phyloP scores from a whole-genome alignment of 2,329 filamentous ascomycete species.

The Colletotrichum sansevieriae region DNA sequence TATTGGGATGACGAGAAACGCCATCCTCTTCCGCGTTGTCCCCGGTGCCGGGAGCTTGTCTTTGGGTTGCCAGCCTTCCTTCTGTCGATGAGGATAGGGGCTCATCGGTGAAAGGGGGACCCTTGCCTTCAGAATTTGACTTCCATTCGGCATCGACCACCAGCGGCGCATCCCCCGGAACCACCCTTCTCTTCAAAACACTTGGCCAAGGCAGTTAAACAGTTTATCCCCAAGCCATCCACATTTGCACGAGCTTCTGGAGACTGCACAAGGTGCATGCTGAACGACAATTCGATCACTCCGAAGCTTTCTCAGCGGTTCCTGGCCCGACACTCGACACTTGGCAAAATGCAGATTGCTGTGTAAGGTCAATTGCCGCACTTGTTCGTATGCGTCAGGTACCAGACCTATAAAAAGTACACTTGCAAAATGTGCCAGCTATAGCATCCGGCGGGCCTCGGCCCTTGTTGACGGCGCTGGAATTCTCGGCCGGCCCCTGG shows the following conservation, averaged over 20 bases:
- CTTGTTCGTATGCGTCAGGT: neutral
- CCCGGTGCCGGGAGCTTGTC: slow-evolving; percentile 24
- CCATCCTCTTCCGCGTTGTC: slow-evolving; percentile 33
- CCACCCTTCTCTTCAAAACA: neutral
- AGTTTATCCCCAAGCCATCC: slow-evolving; percentile 10
- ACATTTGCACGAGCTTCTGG: slow-evolving; percentile 1
- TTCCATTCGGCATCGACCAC: slow-evolving; percentile 18
- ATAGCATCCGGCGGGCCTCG: slow-evolving; percentile 8
- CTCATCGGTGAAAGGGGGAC: slow-evolving; percentile 6
- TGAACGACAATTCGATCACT: neutral
- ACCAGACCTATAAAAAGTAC: neutral
- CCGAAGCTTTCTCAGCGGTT: neutral
- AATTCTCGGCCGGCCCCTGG: slow-evolving; percentile 32
- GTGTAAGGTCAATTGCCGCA: neutral
- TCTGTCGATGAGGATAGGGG: slow-evolving; percentile 22
- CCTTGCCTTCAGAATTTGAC: slow-evolving; percentile 11
- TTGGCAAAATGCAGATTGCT: neutral
- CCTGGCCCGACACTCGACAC: neutral
- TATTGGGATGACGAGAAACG: slow-evolving; percentile 27
- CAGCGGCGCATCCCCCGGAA: neutral
- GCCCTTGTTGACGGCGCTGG: slow-evolving; percentile 23
- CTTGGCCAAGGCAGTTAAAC: neutral
- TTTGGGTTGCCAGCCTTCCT: slow-evolving; percentile 15
- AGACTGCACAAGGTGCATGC: slow-evolving; percentile 6
- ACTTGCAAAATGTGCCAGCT: slow-evolving; percentile 9